phyloP scores from a whole-genome alignment of 345 rosid genomes.

The Schrenkiella parvula region DNA sequence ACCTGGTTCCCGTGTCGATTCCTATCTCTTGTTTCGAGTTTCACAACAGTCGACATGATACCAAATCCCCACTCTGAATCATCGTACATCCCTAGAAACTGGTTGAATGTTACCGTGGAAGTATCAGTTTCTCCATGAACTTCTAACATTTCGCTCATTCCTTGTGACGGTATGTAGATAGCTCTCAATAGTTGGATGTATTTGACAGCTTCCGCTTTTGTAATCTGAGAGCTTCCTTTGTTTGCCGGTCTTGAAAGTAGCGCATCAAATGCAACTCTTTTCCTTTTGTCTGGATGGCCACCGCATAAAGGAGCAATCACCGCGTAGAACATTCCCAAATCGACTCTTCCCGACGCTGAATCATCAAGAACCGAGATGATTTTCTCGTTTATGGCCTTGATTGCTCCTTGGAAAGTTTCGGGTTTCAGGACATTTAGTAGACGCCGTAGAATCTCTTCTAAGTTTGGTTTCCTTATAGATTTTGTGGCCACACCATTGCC shows the following conservation, averaged over 20 bases:
- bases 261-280: constrained; percentile 71
- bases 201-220: constrained; percentile 49
- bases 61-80: constrained; percentile 92
- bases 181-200: constrained; percentile 74
- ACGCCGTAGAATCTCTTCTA: constrained; percentile 73
- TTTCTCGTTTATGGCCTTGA: constrained; percentile 85
- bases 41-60: constrained; percentile 67
- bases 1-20: constrained; percentile 69
- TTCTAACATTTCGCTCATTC: constrained; percentile 62
- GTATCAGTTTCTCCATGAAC: constrained; percentile 61
- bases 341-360: constrained; percentile 80
- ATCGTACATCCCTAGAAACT: constrained; percentile 76
- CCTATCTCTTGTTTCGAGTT: constrained; percentile 81
- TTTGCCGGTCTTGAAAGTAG: constrained; percentile 75
- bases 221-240: constrained; percentile 75
- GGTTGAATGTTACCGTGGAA: constrained; percentile 61
- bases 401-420: constrained; percentile 86
- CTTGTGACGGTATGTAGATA: constrained; percentile 61
- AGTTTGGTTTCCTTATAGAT: constrained; percentile 75
- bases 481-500: constrained; percentile 72
- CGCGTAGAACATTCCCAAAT: constrained; percentile 84
- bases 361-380: constrained; percentile 67
- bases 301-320: constrained; percentile 80
- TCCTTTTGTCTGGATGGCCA: constrained; percentile 70
- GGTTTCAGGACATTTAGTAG: constrained; percentile 71